Conservation (phyloP, 2,329 filamentous ascomycete genomes). For the Aspergillus sp. region DNA sequence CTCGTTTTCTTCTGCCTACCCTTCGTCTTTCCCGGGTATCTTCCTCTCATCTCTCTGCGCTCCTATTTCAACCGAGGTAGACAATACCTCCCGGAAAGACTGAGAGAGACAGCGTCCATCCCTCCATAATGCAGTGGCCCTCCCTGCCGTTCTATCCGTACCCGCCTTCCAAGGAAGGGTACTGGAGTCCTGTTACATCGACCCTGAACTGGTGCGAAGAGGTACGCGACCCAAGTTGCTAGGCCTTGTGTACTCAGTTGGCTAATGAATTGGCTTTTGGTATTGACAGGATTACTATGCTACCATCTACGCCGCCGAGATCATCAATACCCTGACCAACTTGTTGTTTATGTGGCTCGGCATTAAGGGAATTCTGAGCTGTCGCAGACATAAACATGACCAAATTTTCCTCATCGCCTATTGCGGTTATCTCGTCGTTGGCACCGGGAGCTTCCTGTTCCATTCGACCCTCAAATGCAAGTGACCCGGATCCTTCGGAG, state of each 20-base stretch:
- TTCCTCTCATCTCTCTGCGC: too few species aligned
- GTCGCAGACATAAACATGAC: conserved; percentile 65
- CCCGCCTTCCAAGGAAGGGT: conserved; percentile 48
- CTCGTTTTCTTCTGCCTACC: not conserved
- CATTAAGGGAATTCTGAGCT: conserved; percentile 66
- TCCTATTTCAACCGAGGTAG: not conserved
- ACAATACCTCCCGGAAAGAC: not conserved
- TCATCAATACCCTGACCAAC: conserved; percentile 77
- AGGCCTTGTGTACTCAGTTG: not conserved
- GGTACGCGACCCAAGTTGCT: conserved; percentile 36
- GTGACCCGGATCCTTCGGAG: conserved; percentile 12
- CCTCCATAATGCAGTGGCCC: conserved; percentile 22
- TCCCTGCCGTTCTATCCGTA: conserved; percentile 31
- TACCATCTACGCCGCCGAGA: conserved; percentile 67
- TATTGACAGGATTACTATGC: conserved; percentile 62
- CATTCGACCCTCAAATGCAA: conserved; percentile 58
- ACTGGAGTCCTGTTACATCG: conserved; percentile 64
- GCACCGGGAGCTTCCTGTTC: conserved; percentile 57
- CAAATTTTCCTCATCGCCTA: conserved; percentile 66
- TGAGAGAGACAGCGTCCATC: conserved; percentile 5
- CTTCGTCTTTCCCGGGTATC: too few species aligned
- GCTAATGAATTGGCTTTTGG: not conserved
- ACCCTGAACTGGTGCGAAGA: conserved; percentile 78
- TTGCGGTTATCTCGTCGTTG: conserved; percentile 55
- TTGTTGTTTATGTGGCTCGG: conserved; percentile 73